Percentiles rank a stretch among this genome's conserved stretches.
These are phyloP conservation scores for Setomelanomma holmii DNA, from an alignment of 2,329 filamentous ascomycete species.

Conservation along the genomic window DNA sequence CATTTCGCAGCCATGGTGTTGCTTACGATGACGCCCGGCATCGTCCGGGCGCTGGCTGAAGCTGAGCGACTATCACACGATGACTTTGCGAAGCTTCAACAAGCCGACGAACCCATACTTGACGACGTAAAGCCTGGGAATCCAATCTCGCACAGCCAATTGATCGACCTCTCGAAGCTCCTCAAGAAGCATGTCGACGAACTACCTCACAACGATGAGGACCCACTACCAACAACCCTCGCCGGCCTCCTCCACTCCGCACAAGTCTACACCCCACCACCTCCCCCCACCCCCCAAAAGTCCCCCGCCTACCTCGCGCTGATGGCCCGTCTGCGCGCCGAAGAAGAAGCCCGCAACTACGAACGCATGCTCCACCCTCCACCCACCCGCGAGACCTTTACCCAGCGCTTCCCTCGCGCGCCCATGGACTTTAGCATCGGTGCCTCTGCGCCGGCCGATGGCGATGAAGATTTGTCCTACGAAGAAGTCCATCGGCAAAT, in stretches of 20 bases:
- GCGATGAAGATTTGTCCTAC: constrained; percentile 70
- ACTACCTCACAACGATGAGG: neutral
- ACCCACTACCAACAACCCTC: constrained; percentile 55
- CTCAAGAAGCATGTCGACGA: constrained; percentile 49
- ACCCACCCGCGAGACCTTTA: constrained; percentile 64
- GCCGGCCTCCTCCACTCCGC: constrained; percentile 76
- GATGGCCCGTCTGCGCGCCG: constrained; percentile 82
- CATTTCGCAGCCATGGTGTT: constrained; percentile 68
- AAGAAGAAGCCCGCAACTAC: constrained; percentile 84
- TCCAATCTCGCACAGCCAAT: constrained; percentile 74
- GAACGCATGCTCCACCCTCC: constrained; percentile 76
- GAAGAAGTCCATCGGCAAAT: constrained; percentile 81
- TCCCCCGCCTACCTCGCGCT: constrained; percentile 83
- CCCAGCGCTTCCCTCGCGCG: constrained; percentile 62
- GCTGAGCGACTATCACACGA: constrained; percentile 29
- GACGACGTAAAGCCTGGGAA: constrained; percentile 63
- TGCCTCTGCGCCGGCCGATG: constrained; percentile 47
- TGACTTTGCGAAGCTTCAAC: constrained; percentile 30
- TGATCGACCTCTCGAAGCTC: constrained; percentile 67
- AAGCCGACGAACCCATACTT: constrained; percentile 58
- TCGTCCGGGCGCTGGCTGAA: constrained; percentile 67
- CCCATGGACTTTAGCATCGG: constrained; percentile 59
- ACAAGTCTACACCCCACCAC: constrained; percentile 77
- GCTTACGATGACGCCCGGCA: constrained; percentile 75
- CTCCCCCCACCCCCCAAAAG: constrained; percentile 71